phyloP scores from a whole-genome alignment of 768 basidiomycete species.

The Gyrodon lividus region DNA sequence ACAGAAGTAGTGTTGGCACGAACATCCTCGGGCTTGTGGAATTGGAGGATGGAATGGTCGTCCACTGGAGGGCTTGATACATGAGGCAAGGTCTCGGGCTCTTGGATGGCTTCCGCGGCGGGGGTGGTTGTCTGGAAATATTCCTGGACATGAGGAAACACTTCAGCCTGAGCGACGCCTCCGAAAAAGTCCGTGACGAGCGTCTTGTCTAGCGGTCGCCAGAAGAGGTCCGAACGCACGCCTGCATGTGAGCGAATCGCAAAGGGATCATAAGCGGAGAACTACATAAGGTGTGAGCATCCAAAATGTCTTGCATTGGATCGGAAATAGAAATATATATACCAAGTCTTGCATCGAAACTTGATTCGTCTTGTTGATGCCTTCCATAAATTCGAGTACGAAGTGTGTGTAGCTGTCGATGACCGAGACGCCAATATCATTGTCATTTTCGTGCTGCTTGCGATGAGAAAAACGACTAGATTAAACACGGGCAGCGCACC shows the following conservation, averaged over 20 bases:
- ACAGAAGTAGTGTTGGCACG: background rate
- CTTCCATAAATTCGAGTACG: conserved; percentile 87
- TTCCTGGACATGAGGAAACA: background rate
- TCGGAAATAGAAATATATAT: conserved; percentile 13
- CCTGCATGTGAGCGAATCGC: conserved; percentile 85
- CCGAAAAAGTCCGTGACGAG: conserved; percentile 86
- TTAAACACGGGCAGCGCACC: conserved; percentile 42
- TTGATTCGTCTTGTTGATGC: conserved; percentile 86
- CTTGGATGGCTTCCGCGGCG: background rate
- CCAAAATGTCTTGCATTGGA: background rate
- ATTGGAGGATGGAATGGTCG: background rate
- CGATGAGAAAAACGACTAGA: background rate
- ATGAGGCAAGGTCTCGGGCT: background rate
- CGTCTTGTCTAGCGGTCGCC: conserved; percentile 56
- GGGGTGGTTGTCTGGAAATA: background rate
- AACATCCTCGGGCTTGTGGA: background rate
- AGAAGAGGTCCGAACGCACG: conserved; percentile 83
- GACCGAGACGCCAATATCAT: conserved; percentile 92
- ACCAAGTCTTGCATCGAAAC: conserved; percentile 82
- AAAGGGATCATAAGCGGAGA: conserved; percentile 70
- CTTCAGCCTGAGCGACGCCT: conserved; percentile 24
- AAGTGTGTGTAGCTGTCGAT: conserved; percentile 96
- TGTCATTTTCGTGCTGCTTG: conserved; percentile 83
- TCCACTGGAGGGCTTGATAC: background rate
- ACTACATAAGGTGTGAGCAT: conserved; percentile 47